Evolutionary conservation across 2,329 filamentous ascomycete genomes (phyloP).

Genomic region (Penicillium sp.): DNA sequence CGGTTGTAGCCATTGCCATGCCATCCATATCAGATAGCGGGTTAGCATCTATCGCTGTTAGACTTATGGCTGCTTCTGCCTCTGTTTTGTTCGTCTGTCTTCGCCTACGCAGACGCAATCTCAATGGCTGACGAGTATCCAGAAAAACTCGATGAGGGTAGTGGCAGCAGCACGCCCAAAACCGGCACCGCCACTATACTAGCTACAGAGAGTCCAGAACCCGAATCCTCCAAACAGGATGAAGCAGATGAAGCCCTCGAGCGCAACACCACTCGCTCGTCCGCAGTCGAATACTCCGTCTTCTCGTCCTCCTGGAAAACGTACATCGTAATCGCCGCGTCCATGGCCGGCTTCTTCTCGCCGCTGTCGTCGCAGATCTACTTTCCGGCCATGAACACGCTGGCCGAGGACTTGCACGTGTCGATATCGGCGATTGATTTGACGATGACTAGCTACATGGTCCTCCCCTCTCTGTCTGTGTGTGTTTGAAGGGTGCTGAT

Average conservation of each 20-base stretch:
- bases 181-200: too few relatives aligned
- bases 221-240: not conserved
- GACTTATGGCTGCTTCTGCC: too few relatives aligned
- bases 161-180: too few relatives aligned
- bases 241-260: not conserved
- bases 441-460: slow-evolving; percentile 47
- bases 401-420: slow-evolving; percentile 39
- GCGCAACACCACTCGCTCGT: slow-evolving; percentile 5
- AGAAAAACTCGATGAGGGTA: too few relatives aligned
- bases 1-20: too few relatives aligned
- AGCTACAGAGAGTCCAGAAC: too few relatives aligned
- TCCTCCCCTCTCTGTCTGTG: slow-evolving; percentile 35
- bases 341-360: slow-evolving; percentile 35
- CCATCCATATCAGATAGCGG: too few relatives aligned
- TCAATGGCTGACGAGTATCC: too few relatives aligned
- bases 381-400: slow-evolving; percentile 41
- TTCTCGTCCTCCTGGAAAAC: slow-evolving; percentile 19
- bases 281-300: slow-evolving; percentile 17
- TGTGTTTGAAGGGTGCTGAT: too few relatives aligned
- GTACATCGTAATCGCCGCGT: slow-evolving; percentile 19
- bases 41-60: too few relatives aligned
- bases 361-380: slow-evolving; percentile 46
- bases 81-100: too few relatives aligned
- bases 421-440: slow-evolving; percentile 39
- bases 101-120: too few relatives aligned